Base-by-base conservation (phyloP, 2,329 filamentous ascomycete genomes). In the Dendrostoma leiphaemia region DNA sequence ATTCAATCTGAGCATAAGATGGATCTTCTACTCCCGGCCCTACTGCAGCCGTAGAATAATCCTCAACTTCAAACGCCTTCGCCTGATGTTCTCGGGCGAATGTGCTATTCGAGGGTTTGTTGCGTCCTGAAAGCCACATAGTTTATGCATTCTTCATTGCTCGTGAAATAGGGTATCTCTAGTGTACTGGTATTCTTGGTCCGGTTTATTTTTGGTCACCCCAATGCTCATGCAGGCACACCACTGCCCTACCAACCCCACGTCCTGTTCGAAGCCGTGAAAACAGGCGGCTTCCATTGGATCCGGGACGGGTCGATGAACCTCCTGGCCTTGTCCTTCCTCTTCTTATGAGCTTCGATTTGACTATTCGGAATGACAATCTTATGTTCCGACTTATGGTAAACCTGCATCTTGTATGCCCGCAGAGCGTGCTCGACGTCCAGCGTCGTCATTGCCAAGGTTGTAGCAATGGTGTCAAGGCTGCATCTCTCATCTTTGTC, bases 361-460 rank as follows among this genome's bases (percentile, higher is more conserved):
- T 96, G 81, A 56, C 90, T 86, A 60, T 94, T 89, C 0, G 93
- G 92, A 29, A 99, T 79, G 23, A 97, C 91, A 62, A 99, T 90
- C 69, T 97, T 93, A 77, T 97, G 94, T 67, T 96, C 92, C 61
- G 92, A 92, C 77, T 96, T 96, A 64, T 92, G 91, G 68, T 97
- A 97, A 43, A 94, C 83, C 67, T 97, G 83, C 90, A 99, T 96
- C 68, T 93, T 94, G 57, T 97, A 77, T 53, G 92, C 92, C 68
- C 97, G 91, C 48, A 99, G 73, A 0, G 94, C 97, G 69, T 97
- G 91, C 70, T 97, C 85, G 13, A 99, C 93, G 68, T 99, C 94
- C 64, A 91, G 91, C 6, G 91, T 92, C n/a, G 93, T 97, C 93
- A 99, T 97, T 3, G 92, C 89, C 8, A 94, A 84, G 31, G 84